phyloP scores from a whole-genome alignment of 73 alveolate genomes.

The Effrenium voratum region DNA sequence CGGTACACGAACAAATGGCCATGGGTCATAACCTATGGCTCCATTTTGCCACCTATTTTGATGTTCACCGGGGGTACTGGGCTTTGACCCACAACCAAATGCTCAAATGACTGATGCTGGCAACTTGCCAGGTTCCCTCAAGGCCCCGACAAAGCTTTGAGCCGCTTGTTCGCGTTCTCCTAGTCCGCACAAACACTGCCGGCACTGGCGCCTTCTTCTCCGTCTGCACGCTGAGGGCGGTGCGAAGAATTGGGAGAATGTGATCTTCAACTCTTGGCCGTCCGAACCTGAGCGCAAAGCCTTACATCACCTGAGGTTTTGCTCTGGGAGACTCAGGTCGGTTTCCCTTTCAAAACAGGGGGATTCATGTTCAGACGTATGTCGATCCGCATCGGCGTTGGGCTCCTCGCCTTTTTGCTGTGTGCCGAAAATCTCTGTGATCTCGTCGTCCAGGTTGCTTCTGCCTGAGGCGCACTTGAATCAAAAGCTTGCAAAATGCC shows the following conservation, averaged over 20 bases:
- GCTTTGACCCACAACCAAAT: not conserved
- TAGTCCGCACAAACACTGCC: not conserved
- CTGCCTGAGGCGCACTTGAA: not conserved
- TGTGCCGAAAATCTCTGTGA: conserved; percentile 60
- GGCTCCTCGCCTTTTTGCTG: conserved; percentile 52
- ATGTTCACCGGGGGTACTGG: not conserved
- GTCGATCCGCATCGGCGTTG: not conserved
- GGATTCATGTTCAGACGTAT: not conserved
- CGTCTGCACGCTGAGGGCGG: not conserved
- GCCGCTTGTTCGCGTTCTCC: not conserved
- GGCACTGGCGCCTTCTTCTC: not conserved
- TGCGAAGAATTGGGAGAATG: conserved; percentile 71
- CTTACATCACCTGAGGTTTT: not conserved
- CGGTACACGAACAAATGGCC: not conserved
- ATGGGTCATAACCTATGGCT: not conserved
- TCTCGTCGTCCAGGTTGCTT: conserved; percentile 64
- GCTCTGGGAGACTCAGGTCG: not conserved
- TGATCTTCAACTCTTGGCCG: conserved; percentile 91
- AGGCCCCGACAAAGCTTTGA: not conserved
- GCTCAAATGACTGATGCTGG: not conserved
- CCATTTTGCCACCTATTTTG: not conserved
- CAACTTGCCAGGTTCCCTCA: not conserved
- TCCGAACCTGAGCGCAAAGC: conserved; percentile 61
- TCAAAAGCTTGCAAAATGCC: not conserved
- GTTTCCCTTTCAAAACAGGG: not conserved